Evolutionary conservation across 1,139 yeast species (phyloP), one percentile per base, ranked within the genome.

Genomic region (Kodamaea fungicola): DNA sequence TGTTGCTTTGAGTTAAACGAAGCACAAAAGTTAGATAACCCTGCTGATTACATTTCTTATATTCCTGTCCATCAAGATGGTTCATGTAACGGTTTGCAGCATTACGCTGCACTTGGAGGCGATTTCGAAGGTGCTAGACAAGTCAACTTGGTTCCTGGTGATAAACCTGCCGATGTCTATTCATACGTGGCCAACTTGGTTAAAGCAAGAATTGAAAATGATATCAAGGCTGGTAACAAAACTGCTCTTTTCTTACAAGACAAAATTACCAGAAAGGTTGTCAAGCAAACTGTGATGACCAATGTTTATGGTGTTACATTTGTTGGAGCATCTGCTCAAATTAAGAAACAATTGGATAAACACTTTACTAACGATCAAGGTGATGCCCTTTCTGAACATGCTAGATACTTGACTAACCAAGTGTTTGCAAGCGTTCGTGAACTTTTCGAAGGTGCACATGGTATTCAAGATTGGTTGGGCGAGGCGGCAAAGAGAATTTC

Each of bases 21-120:
- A 40, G 97, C 97, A 1, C 62, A 76, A 50, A 71, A 80, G 43
- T 64, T 81, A 42, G 77, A 73, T 6, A 87, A 88, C 49, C 97
- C 97, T 2, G 74, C 81, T 5, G 74, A 81, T 45, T 89, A 62
- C 53, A 64, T 83, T 19, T 84, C 95, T 2, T 88, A 85, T 52
- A 77, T 88, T 44, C 97, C 97, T 1, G 88, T 92, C 10, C 97
- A 92, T 59, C 97, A 89, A 63, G 98, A 92, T 63, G 98, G 98
- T 49, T 87, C 97, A 0, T 92, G 98, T 65, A 92, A 92, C 57
- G 98, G 98, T 6, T 71, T 92, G 42, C 98, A 92, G 61, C 98
- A 92, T 63, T 92, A 92, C 63, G 97, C 98, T 10, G 98, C 98
- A 0, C 72, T 92, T 30, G 98, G 97, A 51, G 97, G 97, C 61